phyloP scores from a whole-genome alignment of 2,329 filamentous ascomycete genomes.

The Trematosphaeria pertusa region DNA sequence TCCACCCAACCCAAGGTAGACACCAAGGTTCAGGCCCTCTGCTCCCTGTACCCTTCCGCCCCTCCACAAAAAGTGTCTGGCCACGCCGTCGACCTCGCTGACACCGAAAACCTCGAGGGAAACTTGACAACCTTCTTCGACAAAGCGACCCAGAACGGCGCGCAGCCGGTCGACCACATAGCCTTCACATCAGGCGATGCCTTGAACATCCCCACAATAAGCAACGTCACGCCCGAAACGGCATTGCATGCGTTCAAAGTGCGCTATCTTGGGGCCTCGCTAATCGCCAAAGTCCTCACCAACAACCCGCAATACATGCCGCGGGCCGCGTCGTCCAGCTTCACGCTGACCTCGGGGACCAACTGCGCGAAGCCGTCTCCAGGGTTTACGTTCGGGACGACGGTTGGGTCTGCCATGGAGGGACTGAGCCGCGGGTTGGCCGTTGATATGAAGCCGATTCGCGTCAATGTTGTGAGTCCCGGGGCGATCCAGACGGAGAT shows the following conservation, averaged over 20 bases:
- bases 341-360: conserved; percentile 52
- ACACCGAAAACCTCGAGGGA: conserved; percentile 33
- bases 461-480: conserved; percentile 52
- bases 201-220: conserved; percentile 25
- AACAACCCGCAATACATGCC: conserved; percentile 46
- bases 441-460: conserved; percentile 51
- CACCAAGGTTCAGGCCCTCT: conserved; percentile 56
- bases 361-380: conserved; percentile 43
- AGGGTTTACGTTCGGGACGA: conserved; percentile 41
- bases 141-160: conserved; percentile 31
- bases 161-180: conserved; percentile 43
- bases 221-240: conserved; percentile 29
- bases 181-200: conserved; percentile 39
- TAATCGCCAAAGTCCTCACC: conserved; percentile 51
- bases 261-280: conserved; percentile 42
- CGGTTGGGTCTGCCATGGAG: conserved; percentile 32
- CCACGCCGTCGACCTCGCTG: conserved; percentile 35
- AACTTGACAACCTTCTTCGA: conserved; percentile 37
- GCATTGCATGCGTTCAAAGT: conserved; percentile 35
- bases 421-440: conserved; percentile 48
- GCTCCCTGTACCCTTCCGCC: conserved; percentile 46
- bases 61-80: conserved; percentile 28
- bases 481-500: conserved; percentile 53
- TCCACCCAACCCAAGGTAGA: conserved; percentile 62
- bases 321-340: conserved; percentile 32